A percentile compares a stretch with the other conserved stretches of the same genome.
Evolutionary conservation across 1,284 basidiomycete genomes (phyloP).

Genomic region (Pisolithus thermaeus): DNA sequence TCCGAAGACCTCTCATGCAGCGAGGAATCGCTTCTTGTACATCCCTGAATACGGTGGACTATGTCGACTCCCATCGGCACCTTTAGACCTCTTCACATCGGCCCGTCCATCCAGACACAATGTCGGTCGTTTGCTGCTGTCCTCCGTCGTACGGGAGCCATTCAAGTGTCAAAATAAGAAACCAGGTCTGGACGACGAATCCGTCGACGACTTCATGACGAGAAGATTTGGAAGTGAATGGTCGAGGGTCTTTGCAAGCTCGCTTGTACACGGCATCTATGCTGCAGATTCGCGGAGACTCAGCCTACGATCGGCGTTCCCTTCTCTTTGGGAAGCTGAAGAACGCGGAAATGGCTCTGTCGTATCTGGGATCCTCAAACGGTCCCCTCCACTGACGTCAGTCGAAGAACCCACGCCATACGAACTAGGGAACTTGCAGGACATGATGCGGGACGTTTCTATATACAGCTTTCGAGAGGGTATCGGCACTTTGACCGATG

Average conservation of each 20-base stretch:
- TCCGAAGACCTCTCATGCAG: constrained; percentile 61
- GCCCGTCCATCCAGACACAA: constrained; percentile 38
- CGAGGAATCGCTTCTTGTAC: constrained; percentile 70
- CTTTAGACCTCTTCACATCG: constrained; percentile 41
- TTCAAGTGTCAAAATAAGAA: constrained; percentile 42
- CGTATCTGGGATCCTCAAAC: constrained; percentile 52
- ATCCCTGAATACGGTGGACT: constrained; percentile 46
- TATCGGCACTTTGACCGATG: constrained; percentile 60
- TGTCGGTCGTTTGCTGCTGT: constrained; percentile 47
- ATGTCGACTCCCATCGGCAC: constrained; percentile 40
- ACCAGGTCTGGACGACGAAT: constrained; percentile 58
- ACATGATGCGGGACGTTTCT: constrained; percentile 55
- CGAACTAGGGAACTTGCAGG: constrained; percentile 47
- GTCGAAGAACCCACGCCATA: constrained; percentile 32
- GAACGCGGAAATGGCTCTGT: constrained; percentile 63
- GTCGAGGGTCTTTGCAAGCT: constrained; percentile 73
- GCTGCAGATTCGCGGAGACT: constrained; percentile 77
- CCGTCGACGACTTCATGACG: constrained; percentile 72
- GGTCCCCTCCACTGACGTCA: constrained; percentile 15
- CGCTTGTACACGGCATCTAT: constrained; percentile 91
- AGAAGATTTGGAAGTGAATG: constrained; percentile 72
- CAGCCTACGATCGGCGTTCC: constrained; percentile 76
- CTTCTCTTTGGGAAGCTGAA: constrained; percentile 66
- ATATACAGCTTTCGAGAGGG: constrained; percentile 82
- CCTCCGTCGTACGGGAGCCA: constrained; percentile 54